These are phyloP conservation scores for Cladosporium sp. DNA, from an alignment of 2,329 filamentous ascomycete genomes.

Conservation along the genomic window DNA sequence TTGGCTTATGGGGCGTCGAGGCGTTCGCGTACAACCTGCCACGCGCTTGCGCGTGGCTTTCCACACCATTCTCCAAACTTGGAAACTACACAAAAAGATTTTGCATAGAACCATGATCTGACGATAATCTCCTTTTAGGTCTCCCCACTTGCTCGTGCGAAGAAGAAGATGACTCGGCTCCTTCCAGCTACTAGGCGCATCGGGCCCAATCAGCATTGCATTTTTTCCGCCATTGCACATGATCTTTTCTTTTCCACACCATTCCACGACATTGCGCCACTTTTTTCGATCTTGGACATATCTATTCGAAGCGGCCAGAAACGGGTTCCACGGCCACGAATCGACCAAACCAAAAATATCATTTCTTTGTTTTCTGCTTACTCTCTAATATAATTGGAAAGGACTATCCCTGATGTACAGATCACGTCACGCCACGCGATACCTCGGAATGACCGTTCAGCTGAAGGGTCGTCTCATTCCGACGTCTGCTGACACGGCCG, in stretches of 20 bases:
- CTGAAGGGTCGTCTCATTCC: background rate
- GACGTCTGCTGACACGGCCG: background rate
- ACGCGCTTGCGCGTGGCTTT: background rate
- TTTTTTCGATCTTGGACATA: background rate
- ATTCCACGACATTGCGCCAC: conserved; percentile 4
- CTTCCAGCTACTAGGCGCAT: background rate
- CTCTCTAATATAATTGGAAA: conserved; percentile 7
- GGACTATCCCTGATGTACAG: background rate
- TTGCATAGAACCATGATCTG: conserved; percentile 1
- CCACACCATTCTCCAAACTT: background rate
- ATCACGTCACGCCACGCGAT: background rate
- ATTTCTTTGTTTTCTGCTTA: background rate
- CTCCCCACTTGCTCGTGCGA: background rate
- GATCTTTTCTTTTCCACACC: background rate
- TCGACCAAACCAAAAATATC: background rate
- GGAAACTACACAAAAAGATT: background rate
- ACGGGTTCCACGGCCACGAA: background rate
- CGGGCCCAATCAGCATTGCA: background rate
- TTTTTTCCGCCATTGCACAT: background rate
- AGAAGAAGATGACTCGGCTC: background rate
- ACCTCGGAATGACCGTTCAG: background rate
- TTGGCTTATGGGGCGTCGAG: background rate
- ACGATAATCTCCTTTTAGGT: background rate
- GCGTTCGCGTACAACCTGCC: conserved; percentile 2
- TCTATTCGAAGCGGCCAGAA: background rate